Percentiles rank a stretch among this genome's conserved stretches.
These are phyloP conservation scores for Bruguiera parviflora DNA, from an alignment of 345 rosid species.

Conservation along the genomic window DNA sequence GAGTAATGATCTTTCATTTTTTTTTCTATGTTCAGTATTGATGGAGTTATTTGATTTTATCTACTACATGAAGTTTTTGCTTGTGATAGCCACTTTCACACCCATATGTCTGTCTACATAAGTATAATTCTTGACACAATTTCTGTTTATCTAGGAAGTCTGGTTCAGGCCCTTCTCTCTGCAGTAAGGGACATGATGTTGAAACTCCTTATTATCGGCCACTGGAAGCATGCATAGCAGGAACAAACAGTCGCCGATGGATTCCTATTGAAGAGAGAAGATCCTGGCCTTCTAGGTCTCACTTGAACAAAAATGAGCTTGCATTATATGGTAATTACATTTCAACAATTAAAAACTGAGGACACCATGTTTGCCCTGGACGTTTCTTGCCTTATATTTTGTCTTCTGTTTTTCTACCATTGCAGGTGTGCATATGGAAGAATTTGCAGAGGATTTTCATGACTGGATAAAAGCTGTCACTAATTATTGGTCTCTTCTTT, in stretches of 20 bases:
- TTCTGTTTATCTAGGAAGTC: conserved; percentile 50
- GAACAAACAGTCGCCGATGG: conserved; percentile 83
- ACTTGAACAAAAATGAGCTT: conserved; percentile 66
- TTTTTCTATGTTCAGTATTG: not conserved
- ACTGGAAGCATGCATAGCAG: conserved; percentile 80
- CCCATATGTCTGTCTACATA: not conserved
- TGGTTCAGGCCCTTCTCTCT: conserved; percentile 71
- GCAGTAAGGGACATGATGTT: conserved; percentile 72
- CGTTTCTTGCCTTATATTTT: not conserved
- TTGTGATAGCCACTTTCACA: not conserved
- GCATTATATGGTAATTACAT: conserved; percentile 60
- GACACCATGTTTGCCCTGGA: not conserved
- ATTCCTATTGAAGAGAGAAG: conserved; percentile 67
- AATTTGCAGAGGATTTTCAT: conserved; percentile 54
- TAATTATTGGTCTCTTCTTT: conserved; percentile 94
- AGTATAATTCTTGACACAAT: conserved; percentile 4
- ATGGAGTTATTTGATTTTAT: not conserved
- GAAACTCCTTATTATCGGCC: conserved; percentile 91
- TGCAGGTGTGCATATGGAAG: conserved; percentile 68
- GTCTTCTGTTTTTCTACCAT: not conserved
- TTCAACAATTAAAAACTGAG: not conserved
- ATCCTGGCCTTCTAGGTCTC: conserved; percentile 85
- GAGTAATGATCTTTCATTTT: not conserved
- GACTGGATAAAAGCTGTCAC: conserved; percentile 54
- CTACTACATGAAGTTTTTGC: not conserved